Percentiles rank a stretch among this genome's conserved stretches.
Evolutionary conservation across 371 early-diverging fungal species (phyloP).

Genomic region (Syncephalastrum sp.): DNA sequence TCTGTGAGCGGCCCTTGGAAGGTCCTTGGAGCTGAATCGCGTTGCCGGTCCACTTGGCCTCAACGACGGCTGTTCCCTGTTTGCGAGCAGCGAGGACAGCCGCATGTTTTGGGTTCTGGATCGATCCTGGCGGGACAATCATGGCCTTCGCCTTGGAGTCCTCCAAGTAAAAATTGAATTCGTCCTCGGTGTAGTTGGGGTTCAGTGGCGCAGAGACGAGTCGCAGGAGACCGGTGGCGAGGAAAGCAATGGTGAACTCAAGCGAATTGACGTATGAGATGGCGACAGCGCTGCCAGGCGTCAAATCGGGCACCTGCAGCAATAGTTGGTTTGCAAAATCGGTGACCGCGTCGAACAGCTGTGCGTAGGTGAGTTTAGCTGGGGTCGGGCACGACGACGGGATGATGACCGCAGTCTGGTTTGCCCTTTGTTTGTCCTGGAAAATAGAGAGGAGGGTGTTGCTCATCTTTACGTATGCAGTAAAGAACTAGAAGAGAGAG

Average conservation of each 20-base stretch:
- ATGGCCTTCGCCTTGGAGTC: slow-evolving; percentile 67
- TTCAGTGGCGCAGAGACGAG: slow-evolving; percentile 79
- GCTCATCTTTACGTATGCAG: too few species aligned
- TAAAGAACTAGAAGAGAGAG: too few species aligned
- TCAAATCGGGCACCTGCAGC: slow-evolving; percentile 31
- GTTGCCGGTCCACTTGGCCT: slow-evolving; percentile 53
- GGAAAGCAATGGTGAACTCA: slow-evolving; percentile 68
- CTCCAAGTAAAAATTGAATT: slow-evolving; percentile 80
- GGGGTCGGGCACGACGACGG: slow-evolving; percentile 40
- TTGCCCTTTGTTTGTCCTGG: slow-evolving; percentile 14
- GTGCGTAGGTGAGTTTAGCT: slow-evolving; percentile 28
- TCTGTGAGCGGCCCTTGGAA: not conserved
- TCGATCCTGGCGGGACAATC: slow-evolving; percentile 59
- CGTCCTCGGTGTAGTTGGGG: slow-evolving; percentile 68
- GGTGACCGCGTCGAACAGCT: slow-evolving; percentile 32
- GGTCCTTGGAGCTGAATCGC: slow-evolving; percentile 25
- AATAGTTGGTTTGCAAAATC: slow-evolving; percentile 38
- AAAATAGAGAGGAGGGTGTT: slow-evolving; percentile 31
- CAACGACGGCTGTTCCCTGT: slow-evolving; percentile 54
- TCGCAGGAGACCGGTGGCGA: slow-evolving; percentile 64
- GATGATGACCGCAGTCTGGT: slow-evolving; percentile 37
- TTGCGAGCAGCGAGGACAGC: slow-evolving; percentile 66
- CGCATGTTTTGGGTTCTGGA: slow-evolving; percentile 43
- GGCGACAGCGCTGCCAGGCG: slow-evolving; percentile 65
- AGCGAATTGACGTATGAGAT: slow-evolving; percentile 72